These are phyloP conservation scores for Thuja plicata DNA, from an alignment of 83 land plant genomes.

Conservation along the genomic window DNA sequence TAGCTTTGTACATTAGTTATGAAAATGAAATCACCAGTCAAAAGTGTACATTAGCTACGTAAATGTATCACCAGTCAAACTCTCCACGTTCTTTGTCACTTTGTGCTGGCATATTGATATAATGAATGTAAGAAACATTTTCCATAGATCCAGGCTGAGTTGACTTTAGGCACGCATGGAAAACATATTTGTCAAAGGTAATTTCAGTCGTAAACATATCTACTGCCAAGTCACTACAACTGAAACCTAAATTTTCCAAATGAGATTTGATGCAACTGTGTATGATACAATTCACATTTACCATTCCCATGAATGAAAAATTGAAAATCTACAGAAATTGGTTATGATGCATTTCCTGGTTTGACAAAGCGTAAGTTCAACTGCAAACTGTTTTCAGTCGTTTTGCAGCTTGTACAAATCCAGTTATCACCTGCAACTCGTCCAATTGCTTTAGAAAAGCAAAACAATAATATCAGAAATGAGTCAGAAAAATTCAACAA, in stretches of 20 bases:
- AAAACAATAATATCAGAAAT: slow-evolving; percentile 2
- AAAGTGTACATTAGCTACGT: slow-evolving; percentile 15
- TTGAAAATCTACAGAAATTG: slow-evolving; percentile 15
- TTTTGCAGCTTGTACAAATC: slow-evolving; percentile 72
- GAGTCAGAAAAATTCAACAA: neutral
- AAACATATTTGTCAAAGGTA: slow-evolving; percentile 2
- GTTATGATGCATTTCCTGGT: neutral
- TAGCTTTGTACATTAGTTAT: slow-evolving; percentile 14
- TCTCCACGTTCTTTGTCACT: neutral
- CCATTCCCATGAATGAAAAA: neutral
- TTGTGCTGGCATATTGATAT: slow-evolving; percentile 9
- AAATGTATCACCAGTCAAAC: slow-evolving; percentile 16
- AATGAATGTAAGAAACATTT: slow-evolving; percentile 16
- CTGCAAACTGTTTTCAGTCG: slow-evolving; percentile 64
- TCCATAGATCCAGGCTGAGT: slow-evolving; percentile 15
- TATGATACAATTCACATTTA: slow-evolving; percentile 16
- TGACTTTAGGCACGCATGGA: slow-evolving; percentile 11
- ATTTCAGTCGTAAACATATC: slow-evolving; percentile 4
- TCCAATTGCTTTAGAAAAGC: slow-evolving; percentile 61
- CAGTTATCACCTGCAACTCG: slow-evolving; percentile 76
- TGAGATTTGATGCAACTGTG: slow-evolving; percentile 13
- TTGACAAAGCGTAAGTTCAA: slow-evolving; percentile 13
- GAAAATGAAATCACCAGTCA: slow-evolving; percentile 22
- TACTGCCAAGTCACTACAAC: slow-evolving; percentile 13
- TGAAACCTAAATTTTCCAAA: slow-evolving; percentile 15